A percentile compares a stretch with the other conserved stretches of the same genome.
Conservation (phyloP, 495 filamentous ascomycete species). For the Tuber aestivum region DNA sequence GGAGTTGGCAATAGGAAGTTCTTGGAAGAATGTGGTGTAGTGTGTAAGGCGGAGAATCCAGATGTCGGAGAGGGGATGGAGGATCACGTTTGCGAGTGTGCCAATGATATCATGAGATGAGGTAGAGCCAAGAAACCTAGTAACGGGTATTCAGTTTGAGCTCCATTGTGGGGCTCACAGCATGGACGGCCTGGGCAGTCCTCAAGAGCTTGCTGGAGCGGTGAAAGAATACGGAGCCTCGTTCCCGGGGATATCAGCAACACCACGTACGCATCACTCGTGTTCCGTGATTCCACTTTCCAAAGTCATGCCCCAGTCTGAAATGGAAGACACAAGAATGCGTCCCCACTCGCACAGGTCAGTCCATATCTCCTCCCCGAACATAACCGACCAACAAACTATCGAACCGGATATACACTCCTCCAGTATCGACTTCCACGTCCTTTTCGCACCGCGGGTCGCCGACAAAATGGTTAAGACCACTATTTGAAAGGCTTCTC, state of each 20-base stretch:
- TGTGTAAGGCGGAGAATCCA: slow-evolving; percentile 47
- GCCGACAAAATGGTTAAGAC: not conserved
- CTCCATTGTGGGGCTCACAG: too few relatives aligned
- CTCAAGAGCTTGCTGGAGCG: too few relatives aligned
- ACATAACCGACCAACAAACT: not conserved
- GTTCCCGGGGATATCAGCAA: too few relatives aligned
- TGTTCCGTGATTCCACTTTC: too few relatives aligned
- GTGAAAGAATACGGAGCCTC: too few relatives aligned
- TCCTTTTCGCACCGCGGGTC: not conserved
- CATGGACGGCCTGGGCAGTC: too few relatives aligned
- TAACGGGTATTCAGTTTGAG: too few relatives aligned
- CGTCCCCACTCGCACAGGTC: slow-evolving; percentile 44
- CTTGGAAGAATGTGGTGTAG: slow-evolving; percentile 45
- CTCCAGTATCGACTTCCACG: not conserved
- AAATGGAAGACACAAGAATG: slow-evolving; percentile 6
- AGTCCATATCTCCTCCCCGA: slow-evolving; percentile 25
- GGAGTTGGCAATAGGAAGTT: slow-evolving; percentile 50
- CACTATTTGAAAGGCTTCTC: not conserved
- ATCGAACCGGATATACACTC: slow-evolving; percentile 8
- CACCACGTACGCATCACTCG: too few relatives aligned
- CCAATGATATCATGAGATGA: not conserved
- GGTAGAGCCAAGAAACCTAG: too few relatives aligned
- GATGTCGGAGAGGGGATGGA: slow-evolving; percentile 55
- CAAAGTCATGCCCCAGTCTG: not conserved
- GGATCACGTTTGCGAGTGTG: slow-evolving; percentile 46